Base-by-base conservation (phyloP, 2,329 filamentous ascomycete genomes). In the Aureobasidium sp. region DNA sequence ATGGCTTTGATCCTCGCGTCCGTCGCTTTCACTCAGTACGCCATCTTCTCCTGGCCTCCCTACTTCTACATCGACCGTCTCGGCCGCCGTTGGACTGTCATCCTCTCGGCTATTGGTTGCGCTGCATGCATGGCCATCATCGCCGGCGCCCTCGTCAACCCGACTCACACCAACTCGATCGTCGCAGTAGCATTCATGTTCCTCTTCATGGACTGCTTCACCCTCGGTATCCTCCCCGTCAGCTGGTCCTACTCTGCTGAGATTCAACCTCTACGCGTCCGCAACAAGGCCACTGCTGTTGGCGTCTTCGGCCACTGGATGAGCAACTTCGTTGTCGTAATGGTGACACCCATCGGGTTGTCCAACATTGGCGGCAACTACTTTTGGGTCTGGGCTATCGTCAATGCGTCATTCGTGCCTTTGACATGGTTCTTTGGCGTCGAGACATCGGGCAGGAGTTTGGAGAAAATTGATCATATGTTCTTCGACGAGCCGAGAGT, bases 141-240 rank as follows among this genome's bases (percentile, higher is more conserved):
- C 27, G 59, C 69, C 24, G 67, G 64, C 9, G 50, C 50, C 5
- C 50, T 52, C 10, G 32, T 52, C 32, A 52, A 37, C n/a, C 50
- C 50, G 3, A 52, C 50, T 20, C 50, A 52, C 34, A 52, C 50
- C n/a, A 52, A 52, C 10, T 52, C 50, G 10, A 52, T 52, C 32
- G 50, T 52, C n/a, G 70, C 70, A 9, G 72, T 74, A 8, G 73
- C 72, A 4, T 71, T 75, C 64, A 75, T 71, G 64, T 81, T 81
- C 66, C 76, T 82, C 67, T 82, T 81, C 68, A 66, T 82, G n/a
- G 81, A 81, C 69, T 81, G 80, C 68, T 76, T 81, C 41, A 80
- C 80, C 69, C 81, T 82, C 55, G 79, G 75, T 12, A 77, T 81
- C 34, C 7, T 78, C 71, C 76, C 77, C 75, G 36, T 72, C 43